Evolutionary conservation across 768 basidiomycete genomes (phyloP).

Genomic region (Suillus brevipes): DNA sequence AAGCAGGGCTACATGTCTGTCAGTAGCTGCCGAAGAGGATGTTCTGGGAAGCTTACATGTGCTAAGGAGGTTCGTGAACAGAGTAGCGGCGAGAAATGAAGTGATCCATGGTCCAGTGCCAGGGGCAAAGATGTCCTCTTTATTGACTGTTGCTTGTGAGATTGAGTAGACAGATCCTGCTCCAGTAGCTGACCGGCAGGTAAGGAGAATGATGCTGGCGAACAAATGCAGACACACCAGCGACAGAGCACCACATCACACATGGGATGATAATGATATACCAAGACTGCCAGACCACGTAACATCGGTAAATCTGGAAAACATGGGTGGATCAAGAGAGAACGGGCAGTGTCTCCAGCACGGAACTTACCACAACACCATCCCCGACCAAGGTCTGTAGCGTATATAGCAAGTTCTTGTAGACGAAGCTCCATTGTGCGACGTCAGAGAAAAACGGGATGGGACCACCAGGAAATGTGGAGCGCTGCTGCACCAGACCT

Average conservation of each 20-base stretch:
- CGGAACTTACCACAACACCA: slow-evolving; percentile 17
- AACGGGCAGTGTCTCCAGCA: neutral
- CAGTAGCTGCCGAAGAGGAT: neutral
- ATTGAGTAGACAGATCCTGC: slow-evolving; percentile 19
- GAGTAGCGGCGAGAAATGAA: slow-evolving; percentile 20
- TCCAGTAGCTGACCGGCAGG: slow-evolving; percentile 13
- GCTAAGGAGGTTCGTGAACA: slow-evolving; percentile 22
- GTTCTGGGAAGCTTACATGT: slow-evolving; percentile 16
- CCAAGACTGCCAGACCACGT: slow-evolving; percentile 27
- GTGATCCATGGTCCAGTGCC: slow-evolving; percentile 24
- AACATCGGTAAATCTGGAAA: slow-evolving; percentile 29
- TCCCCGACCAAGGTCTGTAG: slow-evolving; percentile 27
- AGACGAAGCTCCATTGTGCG: slow-evolving; percentile 28
- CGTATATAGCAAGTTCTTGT: slow-evolving; percentile 23
- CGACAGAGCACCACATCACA: slow-evolving; percentile 18
- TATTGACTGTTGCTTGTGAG: slow-evolving; percentile 11
- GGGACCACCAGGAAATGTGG: slow-evolving; percentile 24
- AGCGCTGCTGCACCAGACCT: slow-evolving; percentile 24
- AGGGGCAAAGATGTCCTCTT: slow-evolving; percentile 18
- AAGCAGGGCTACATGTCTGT: slow-evolving; percentile 18
- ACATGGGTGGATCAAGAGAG: neutral
- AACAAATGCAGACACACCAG: neutral
- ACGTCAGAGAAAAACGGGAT: slow-evolving; percentile 25
- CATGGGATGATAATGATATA: slow-evolving; percentile 22
- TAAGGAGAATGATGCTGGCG: neutral